Base-by-base conservation (phyloP, 2,329 filamentous ascomycete genomes). In the Macrophomina tecta region DNA sequence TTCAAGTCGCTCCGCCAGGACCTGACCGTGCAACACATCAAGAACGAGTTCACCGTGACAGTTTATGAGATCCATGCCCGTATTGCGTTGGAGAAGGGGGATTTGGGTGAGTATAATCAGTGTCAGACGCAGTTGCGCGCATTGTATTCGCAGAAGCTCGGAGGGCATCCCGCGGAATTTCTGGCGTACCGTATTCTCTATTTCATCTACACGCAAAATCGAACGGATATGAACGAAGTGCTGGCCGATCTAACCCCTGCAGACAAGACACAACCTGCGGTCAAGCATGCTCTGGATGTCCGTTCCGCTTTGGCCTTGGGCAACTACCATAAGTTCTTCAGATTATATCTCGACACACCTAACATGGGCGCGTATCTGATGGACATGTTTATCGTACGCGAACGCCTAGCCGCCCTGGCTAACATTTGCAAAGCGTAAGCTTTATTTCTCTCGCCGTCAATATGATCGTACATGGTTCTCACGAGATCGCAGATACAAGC, bases 51-150 rank as follows among this genome's bases (percentile, higher is more conserved):
- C 78, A 98, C 95, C 32, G 94, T 98, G 70, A 91, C 87, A 69
- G 95, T 97, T 56, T 99, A 99, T 81, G 95, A 99, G 82, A 96
- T 94, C 69, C 95, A 99, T 82, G 95, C 94, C 70, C 90, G 95
- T 69, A 98, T 99, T 82, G 95, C 95, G 72, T 85, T 99, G 81
- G 94, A 99, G 82, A 97, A 96, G 87, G 93, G 92, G 82, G 95
- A 99, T 85, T 88, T 98, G 84, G 94, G 95, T 99, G 95, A 99
- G 95, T 99, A 99, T 95, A 99, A 99, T 85, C 95, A 99, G 87
- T 99, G 95, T 82, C 95, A 99, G 85, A 98, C 95, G 75, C 95
- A 99, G 83, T 86, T 99, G 77, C 92, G 93, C 80, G 93, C 91
- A 71, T 84, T 99, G 75, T 98, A 99, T 82, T 88, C 88, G 79